phyloP scores from a whole-genome alignment of 176 grass and related monocot species.

The Oryza punctata region DNA sequence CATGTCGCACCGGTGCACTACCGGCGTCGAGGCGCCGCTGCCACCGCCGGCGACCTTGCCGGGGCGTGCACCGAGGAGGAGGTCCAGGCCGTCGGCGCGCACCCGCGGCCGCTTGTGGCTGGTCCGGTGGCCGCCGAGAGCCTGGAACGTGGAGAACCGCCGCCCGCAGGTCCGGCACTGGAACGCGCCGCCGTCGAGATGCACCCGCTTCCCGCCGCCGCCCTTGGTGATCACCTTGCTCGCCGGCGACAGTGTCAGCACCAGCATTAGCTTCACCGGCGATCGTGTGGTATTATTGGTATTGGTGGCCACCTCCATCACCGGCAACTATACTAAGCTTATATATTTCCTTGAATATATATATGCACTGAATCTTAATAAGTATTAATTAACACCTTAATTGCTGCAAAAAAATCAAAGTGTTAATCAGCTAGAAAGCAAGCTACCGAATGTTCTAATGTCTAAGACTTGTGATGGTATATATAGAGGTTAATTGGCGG shows the following conservation, averaged over 20 bases:
- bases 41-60: not conserved
- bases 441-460: constrained; percentile 21
- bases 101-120: constrained; percentile 65
- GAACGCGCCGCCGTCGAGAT: constrained; percentile 34
- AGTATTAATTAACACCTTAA: not conserved
- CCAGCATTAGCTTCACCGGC: not conserved
- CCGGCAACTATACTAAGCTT: not conserved
- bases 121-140: constrained; percentile 69
- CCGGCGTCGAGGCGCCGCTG: no score
- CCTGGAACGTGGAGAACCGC: constrained; percentile 60
- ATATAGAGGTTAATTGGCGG: not conserved
- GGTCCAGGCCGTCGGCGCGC: constrained; percentile 44
- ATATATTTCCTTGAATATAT: no score
- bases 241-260: constrained; percentile 14
- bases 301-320: not conserved
- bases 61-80: constrained; percentile 23
- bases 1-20: constrained; percentile 39
- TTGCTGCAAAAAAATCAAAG: not conserved
- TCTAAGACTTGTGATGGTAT: not conserved
- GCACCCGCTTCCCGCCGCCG: not conserved
- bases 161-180: constrained; percentile 64
- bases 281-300: not conserved
- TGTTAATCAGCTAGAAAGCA: not conserved
- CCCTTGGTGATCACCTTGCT: constrained; percentile 43
- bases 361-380: no score